Conservation (phyloP, 106 monocot genomes). For the Dendrobium chrysotoxum region DNA sequence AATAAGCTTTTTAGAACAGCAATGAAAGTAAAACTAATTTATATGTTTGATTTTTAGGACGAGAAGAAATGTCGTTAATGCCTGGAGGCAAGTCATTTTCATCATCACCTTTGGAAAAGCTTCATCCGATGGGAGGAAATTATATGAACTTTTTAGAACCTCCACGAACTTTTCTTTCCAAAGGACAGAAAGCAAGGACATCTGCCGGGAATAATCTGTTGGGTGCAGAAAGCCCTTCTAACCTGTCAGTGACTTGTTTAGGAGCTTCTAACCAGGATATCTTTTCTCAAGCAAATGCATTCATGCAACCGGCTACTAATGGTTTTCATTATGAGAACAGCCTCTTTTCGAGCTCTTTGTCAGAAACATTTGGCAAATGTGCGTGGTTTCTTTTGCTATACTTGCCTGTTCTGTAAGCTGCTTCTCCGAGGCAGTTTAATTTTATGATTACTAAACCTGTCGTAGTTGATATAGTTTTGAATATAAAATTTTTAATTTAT, state of each 20-base stretch:
- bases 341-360: slow-evolving; percentile 52
- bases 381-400: slow-evolving; percentile 9
- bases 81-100: slow-evolving; percentile 37
- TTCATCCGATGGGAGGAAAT: slow-evolving; percentile 19
- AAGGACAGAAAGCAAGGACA: slow-evolving; percentile 21
- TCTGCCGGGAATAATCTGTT: slow-evolving; percentile 16
- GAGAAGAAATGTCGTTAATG: slow-evolving; percentile 25
- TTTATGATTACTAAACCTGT: too few relatives aligned
- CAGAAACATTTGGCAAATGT: slow-evolving; percentile 43
- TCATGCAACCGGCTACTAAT: slow-evolving; percentile 8
- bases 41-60: slow-evolving; percentile 9
- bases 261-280: slow-evolving; percentile 16
- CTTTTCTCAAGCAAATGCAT: slow-evolving; percentile 11
- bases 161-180: slow-evolving; percentile 10
- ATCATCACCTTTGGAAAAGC: slow-evolving; percentile 36
- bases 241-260: slow-evolving; percentile 8
- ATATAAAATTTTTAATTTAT: neutral
- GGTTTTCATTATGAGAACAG: slow-evolving; percentile 28
- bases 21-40: too few relatives aligned
- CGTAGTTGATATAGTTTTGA: neutral
- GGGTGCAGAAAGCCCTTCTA: slow-evolving; percentile 13
- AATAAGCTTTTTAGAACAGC: too few relatives aligned
- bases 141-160: slow-evolving; percentile 13
- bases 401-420: neutral
- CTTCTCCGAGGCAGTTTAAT: neutral